Percentiles rank a stretch among this genome's conserved stretches.
Conservation (phyloP, 2,329 filamentous ascomycete genomes). For the Aspergillus tubingensis region DNA sequence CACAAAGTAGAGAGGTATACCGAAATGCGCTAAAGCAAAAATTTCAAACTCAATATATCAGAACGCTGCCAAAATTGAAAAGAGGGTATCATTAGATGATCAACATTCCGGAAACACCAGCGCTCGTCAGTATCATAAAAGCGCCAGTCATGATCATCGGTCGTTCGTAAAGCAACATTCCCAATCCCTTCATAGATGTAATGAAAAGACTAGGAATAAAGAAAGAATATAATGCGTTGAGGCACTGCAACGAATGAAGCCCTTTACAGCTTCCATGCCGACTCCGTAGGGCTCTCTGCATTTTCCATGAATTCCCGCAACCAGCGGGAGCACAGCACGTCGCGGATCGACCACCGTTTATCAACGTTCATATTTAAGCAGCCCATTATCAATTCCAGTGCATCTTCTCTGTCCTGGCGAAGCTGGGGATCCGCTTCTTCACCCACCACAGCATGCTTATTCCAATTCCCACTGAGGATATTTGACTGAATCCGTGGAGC, state of each 20-base stretch:
- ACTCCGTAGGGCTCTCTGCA: constrained; percentile 30
- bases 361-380: constrained; percentile 61
- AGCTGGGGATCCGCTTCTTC: constrained; percentile 40
- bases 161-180: constrained; percentile 13
- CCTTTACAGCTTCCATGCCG: constrained; percentile 41
- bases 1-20: constrained; percentile 13
- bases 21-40: constrained; percentile 1
- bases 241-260: not conserved
- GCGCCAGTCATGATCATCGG: constrained; percentile 24
- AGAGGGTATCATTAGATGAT: constrained; percentile 37
- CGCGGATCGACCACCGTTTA: constrained; percentile 58
- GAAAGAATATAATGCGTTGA: not conserved
- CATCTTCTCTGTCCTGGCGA: constrained; percentile 50
- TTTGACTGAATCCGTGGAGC: constrained; percentile 60
- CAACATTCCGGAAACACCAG: constrained; percentile 26
- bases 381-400: constrained; percentile 59
- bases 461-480: constrained; percentile 63
- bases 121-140: constrained; percentile 21
- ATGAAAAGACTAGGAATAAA: not conserved
- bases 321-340: constrained; percentile 59
- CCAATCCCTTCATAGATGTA: not conserved
- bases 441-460: constrained; percentile 52
- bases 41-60: not conserved
- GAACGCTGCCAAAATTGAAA: constrained; percentile 13
- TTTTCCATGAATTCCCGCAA: constrained; percentile 47